Base-by-base conservation (phyloP, 352 stramenopile species). In the Globisporangium mamillatum region DNA sequence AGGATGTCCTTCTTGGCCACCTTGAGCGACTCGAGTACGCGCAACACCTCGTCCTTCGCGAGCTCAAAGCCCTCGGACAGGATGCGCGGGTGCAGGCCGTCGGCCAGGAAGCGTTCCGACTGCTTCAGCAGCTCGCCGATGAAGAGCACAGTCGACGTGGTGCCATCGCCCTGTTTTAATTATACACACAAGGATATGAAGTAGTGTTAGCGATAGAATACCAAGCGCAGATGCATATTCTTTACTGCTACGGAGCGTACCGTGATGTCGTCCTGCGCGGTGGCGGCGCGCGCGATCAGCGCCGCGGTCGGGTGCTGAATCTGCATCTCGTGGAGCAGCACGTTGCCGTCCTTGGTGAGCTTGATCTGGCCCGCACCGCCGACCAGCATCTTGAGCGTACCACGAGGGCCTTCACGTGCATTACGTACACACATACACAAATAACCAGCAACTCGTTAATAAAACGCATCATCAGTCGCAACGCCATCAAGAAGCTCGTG, bases 351-450 rank as follows among this genome's bases (percentile, higher is more conserved):
- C 81, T 99, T 99, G 22, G 98, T 99, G 58, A 99, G 89, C 83
- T 99, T 99, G 74, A 99, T 99, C 81, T 99, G 97, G 29, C 98
- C 98, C 20, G 98, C 97, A 57, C 98, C 98, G 27, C 97, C 97
- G 18, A 99, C 98, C 14, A 99, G 89, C 95, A 99, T 99, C 90
- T 99, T 99, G 55, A 99, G 85, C 20, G 98, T 99, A n/a, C 98
- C 98, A 2, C 95, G 90, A 12, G 98, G 98, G 56, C 98, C 95
- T 93, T 22, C 52, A 62, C 38, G 54, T n/a, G 50, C n/a, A 38
- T 27, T 60, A 54, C 64, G 50, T 27, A 41, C 38, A 46, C 34
- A 55, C n/a, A 57, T 24, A 24, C 22, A 24, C 9, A 36, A 9
- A 32, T 0, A 18, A 38, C 6, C 20, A 60, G 16, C 16, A 22